phyloP scores from a whole-genome alignment of 139 green algal genomes.

The Chlamydomonas eustigma region DNA sequence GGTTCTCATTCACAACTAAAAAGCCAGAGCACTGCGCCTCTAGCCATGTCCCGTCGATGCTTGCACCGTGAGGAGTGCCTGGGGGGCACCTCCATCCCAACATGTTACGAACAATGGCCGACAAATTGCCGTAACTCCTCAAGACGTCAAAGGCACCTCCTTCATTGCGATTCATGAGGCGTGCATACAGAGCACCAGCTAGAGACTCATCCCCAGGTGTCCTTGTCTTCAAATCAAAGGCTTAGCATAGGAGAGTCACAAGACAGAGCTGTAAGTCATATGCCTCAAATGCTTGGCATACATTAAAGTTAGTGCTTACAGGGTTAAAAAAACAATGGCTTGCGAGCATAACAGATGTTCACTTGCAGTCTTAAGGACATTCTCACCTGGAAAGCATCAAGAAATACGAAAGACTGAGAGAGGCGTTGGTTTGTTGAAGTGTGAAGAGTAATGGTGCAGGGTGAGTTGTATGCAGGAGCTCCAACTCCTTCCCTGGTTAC shows the following conservation, averaged over 20 bases:
- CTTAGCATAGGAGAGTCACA: too few relatives aligned
- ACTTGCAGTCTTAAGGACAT: too few relatives aligned
- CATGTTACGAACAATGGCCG: conserved; percentile 6
- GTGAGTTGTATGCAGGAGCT: background rate
- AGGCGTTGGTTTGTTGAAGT: conserved; percentile 5
- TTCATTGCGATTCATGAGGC: conserved; percentile 10
- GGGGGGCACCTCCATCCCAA: conserved; percentile 10
- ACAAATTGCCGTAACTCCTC: conserved; percentile 22
- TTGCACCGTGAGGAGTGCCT: background rate
- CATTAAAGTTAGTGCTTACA: background rate
- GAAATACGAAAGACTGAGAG: conserved; percentile 5
- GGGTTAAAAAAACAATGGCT: too few relatives aligned
- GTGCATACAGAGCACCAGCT: background rate
- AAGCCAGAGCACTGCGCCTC: conserved; percentile 18
- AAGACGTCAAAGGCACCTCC: conserved; percentile 27
- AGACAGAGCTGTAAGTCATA: too few relatives aligned
- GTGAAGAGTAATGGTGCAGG: background rate
- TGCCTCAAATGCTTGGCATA: too few relatives aligned
- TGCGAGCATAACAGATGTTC: too few relatives aligned
- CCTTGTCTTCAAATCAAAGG: conserved; percentile 12
- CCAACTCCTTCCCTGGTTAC: background rate
- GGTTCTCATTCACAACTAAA: conserved; percentile 24
- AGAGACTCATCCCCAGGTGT: conserved; percentile 2
- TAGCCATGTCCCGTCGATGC: background rate
- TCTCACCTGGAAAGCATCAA: conserved; percentile 24